Base-by-base conservation (phyloP, 768 basidiomycete genomes). In the Cytidiella melzeri region DNA sequence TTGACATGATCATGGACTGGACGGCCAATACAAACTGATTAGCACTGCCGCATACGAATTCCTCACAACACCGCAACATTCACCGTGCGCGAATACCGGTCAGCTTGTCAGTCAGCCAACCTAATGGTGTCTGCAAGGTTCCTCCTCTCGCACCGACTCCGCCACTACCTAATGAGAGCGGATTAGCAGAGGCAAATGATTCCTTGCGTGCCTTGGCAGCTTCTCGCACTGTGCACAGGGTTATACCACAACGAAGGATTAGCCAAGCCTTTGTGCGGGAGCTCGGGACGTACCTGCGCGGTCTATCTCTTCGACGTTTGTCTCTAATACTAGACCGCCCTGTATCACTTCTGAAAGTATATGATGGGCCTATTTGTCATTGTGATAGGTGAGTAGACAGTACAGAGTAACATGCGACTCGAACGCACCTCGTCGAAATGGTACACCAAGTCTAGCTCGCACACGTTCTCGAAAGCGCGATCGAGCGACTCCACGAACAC, bases 401-500 rank as follows among this genome's bases (percentile, higher is more conserved):
- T 25, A 23, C 4, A 34, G 26, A 3, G 37, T 10, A 28, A 38
- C 24, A 40, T 9, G 7, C 23, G 41, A 43, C 10, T 11, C 9
- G 43, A 26, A 56, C 76, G 26, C 57, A 91, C 94, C 76, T 98
- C 93, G 65, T 98, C 96, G 61, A 97, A 99, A 65, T 97, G 94
- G 66, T 98, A 99, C 44, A 99, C 94, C 11, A 99, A 76, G 66
- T 99, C 96, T 40, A 99, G 73, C 66, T 99, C 96, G 68, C 96
- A 98, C 0, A 99, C 96, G 61, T 97, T 98, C 72, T 96, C 92
- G 63, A 98, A 99, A 13, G 92, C 84, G 30, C 92, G 76, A 67
- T 99, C 96, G 28, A 99, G 75, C 3, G 91, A 86, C 71, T 99
- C 96, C 50, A 99, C 96, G 61, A 99, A 92, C 15, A 99, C 96